Base-by-base conservation (phyloP, 495 filamentous ascomycete species). In the Niebla homalea region DNA sequence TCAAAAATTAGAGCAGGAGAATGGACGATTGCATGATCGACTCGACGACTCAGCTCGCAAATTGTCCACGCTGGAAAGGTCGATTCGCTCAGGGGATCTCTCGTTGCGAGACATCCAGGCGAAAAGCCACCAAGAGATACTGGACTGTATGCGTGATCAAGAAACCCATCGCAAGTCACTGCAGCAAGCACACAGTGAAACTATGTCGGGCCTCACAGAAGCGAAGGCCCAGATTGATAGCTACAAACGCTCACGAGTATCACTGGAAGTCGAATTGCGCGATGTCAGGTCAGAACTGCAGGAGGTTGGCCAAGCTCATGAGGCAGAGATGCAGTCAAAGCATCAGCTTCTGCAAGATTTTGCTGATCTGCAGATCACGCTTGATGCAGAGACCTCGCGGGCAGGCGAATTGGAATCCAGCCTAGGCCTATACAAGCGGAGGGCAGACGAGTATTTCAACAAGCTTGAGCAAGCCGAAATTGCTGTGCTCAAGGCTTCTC, bases 401-500 rank as follows among this genome's bases (percentile, higher is more conserved):
- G 75, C 85, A 35, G 80, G 80, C 16, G 92, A 98, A 60, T 78
- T 94, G 16, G 78, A 78, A 15, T 84, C 89, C 12, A 94, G 82
- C 60, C 72, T 96, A 14, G 83, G 76, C 52, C 68, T 96, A 22
- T 98, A 97, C 74, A 97, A 94, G 76, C 79, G 78, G 40, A 83
- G 92, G 23, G 84, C 90, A 1, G 89, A 97, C 61, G 92, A 98
- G 62, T 98, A 98, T 59, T 98, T 96, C 69, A 87, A 77, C 71
- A 96, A 94, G 67, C 82, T 98, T 16, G 92, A 98, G 62, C 89
- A 96, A 62, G 92, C 92, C 15, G 92, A 98, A 62, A 90, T 97
- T 54, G 81, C 89, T 8, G 87, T 97, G 19, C 76, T 98, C 51
- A 96, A 95, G 65, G 90, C 92, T 40, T 80, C 77, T 44, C 76